Conservation (phyloP, 2,329 filamentous ascomycete species). For the Lecanoromycetidae sp. region DNA sequence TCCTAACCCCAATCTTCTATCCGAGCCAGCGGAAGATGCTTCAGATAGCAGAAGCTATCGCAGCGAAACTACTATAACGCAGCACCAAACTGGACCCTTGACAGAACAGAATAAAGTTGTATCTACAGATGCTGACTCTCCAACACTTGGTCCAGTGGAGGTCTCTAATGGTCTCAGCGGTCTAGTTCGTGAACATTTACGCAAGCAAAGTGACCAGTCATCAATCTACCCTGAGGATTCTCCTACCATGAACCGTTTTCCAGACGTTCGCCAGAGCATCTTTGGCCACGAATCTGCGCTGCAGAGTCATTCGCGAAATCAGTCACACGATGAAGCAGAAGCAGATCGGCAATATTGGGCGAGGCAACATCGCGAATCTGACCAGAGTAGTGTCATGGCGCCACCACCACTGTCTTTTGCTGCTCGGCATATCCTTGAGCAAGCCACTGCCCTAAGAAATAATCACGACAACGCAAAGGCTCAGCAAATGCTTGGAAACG, state of each 20-base stretch:
- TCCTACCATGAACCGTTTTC: conserved; percentile 20
- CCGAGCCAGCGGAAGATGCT: conserved; percentile 7
- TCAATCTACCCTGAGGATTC: conserved; percentile 54
- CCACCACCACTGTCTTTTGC: conserved; percentile 24
- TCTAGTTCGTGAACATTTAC: conserved; percentile 72
- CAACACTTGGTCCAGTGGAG: conserved; percentile 58
- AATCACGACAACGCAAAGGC: conserved; percentile 19
- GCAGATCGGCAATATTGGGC: background rate
- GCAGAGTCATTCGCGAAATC: conserved; percentile 6
- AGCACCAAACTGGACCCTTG: conserved; percentile 11
- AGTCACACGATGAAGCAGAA: conserved; percentile 15
- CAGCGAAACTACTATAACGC: conserved; percentile 16
- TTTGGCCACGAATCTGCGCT: conserved; percentile 14
- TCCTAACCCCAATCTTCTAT: conserved; percentile 1
- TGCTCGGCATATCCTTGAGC: conserved; percentile 29
- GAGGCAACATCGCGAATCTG: background rate
- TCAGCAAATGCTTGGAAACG: conserved; percentile 17
- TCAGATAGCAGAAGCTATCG: conserved; percentile 29
- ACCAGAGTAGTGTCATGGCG: conserved; percentile 6
- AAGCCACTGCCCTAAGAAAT: conserved; percentile 26
- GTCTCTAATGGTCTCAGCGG: conserved; percentile 53
- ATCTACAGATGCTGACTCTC: conserved; percentile 49
- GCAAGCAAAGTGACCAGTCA: conserved; percentile 68
- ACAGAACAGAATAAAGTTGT: conserved; percentile 17
- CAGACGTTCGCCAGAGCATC: conserved; percentile 13